These are phyloP conservation scores for Aquanectria penicillioides DNA, from an alignment of 2,329 filamentous ascomycete genomes.

Conservation along the genomic window DNA sequence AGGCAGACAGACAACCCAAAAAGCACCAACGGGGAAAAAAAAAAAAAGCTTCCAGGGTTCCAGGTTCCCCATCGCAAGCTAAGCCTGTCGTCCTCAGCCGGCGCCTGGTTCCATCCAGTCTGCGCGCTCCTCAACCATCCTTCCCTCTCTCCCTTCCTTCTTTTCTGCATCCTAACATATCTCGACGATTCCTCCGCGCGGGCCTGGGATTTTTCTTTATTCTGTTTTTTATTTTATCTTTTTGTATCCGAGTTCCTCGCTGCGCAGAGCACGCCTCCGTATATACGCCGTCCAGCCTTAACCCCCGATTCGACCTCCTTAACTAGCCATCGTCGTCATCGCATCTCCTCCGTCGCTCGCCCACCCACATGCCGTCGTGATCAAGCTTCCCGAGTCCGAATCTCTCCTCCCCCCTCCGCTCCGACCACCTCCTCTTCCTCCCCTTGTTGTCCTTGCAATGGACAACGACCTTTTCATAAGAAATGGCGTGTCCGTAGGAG, in stretches of 20 bases:
- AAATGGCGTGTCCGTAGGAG: conserved; percentile 28
- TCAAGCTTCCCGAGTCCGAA: conserved; percentile 24
- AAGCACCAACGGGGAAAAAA: background rate
- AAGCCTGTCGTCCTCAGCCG: conserved; percentile 7
- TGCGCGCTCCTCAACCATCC: conserved; percentile 2
- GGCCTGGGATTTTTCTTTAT: background rate
- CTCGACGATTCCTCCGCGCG: conserved; percentile 1
- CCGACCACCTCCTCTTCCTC: conserved; percentile 8
- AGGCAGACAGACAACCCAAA: conserved; percentile 8
- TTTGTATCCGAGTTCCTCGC: conserved; percentile 6
- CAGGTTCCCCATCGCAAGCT: background rate
- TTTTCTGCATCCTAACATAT: background rate
- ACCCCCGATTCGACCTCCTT: background rate
- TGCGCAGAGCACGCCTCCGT: background rate
- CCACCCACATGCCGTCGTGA: conserved; percentile 40
- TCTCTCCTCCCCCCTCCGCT: conserved; percentile 10
- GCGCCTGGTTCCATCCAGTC: conserved; percentile 3
- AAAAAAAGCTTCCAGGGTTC: no score
- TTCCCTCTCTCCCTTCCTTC: background rate
- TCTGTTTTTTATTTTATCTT: background rate
- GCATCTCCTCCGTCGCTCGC: conserved; percentile 27
- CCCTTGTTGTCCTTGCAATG: conserved; percentile 23
- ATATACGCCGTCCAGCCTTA: no score
- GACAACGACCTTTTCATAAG: conserved; percentile 37
- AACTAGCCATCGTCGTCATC: conserved; percentile 30